phyloP scores from a whole-genome alignment of 2,329 filamentous ascomycete species.

The Penicillium sp. region DNA sequence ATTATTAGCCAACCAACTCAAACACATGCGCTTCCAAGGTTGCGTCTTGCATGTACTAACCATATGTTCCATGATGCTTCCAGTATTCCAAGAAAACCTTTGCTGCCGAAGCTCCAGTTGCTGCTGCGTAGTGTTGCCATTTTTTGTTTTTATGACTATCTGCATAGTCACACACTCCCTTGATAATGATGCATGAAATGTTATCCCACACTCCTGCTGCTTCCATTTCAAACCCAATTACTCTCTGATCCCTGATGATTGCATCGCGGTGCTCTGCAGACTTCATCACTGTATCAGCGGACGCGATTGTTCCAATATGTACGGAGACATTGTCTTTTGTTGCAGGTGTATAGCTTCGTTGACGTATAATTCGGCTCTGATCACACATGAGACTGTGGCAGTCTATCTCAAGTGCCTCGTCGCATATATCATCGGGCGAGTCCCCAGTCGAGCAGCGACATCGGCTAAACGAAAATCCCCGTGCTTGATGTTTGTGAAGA shows the following conservation, averaged over 20 bases:
- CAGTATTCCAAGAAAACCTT: not conserved
- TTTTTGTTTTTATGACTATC: constrained; percentile 20
- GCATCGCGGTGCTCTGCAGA: not conserved
- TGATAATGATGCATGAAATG: constrained; percentile 19
- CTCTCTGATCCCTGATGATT: not conserved
- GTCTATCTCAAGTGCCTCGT: too few species aligned
- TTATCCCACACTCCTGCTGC: constrained; percentile 16
- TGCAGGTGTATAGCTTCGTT: not conserved
- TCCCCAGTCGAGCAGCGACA: too few species aligned
- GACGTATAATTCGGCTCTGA: not conserved
- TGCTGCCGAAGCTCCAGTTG: constrained; percentile 13
- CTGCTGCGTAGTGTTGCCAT: constrained; percentile 21
- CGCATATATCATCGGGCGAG: too few species aligned
- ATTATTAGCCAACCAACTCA: too few species aligned
- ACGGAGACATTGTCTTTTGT: not conserved
- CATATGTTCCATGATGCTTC: too few species aligned
- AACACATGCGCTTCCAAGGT: too few species aligned
- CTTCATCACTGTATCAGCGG: not conserved
- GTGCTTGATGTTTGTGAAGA: too few species aligned
- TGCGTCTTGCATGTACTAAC: too few species aligned
- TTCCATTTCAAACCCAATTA: constrained; percentile 22
- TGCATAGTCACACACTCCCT: constrained; percentile 22
- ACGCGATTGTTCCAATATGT: not conserved
- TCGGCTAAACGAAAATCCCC: too few species aligned
- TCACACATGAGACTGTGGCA: not conserved